A percentile compares a stretch with the other conserved stretches of the same genome.
phyloP scores from a whole-genome alignment of 129 eudicot species.

The Ambrosia artemisiifolia region DNA sequence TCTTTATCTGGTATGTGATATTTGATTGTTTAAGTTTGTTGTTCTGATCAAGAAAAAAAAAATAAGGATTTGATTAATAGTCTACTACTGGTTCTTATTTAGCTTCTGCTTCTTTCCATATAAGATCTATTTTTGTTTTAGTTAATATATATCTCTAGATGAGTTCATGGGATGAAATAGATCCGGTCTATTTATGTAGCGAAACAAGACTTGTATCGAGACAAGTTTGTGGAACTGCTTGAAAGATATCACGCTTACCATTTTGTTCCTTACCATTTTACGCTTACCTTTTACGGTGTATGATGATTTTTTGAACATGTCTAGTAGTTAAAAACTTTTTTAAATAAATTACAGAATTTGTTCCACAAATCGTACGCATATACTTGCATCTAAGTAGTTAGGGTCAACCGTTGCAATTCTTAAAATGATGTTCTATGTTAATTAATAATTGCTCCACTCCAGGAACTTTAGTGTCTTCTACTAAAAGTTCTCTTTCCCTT shows the following conservation, averaged over 20 bases:
- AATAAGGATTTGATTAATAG: no score
- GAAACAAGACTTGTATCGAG: no score
- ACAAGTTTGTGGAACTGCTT: no score
- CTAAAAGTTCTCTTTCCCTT: not conserved
- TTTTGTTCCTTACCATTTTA: no score
- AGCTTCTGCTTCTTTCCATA: not conserved
- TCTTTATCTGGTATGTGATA: no score
- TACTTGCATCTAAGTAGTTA: not conserved
- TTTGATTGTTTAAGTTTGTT: not conserved
- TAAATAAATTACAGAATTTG: not conserved
- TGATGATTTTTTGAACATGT: not conserved
- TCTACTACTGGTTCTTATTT: not conserved
- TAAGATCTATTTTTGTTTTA: not conserved
- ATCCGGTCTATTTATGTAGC: not conserved
- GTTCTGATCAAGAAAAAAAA: not conserved
- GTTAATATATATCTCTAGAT: no score
- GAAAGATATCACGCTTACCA: no score
- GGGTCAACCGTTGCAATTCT: not conserved
- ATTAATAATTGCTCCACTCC: not conserved
- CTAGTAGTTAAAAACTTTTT: no score
- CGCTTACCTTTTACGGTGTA: not conserved
- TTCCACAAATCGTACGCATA: not conserved
- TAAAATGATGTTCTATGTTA: not conserved
- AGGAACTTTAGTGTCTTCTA: not conserved
- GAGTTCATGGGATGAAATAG: not conserved